Percentiles rank a stretch among this genome's conserved stretches.
Conservation (phyloP, 2,329 filamentous ascomycete genomes). For the Colletotrichum lini region DNA sequence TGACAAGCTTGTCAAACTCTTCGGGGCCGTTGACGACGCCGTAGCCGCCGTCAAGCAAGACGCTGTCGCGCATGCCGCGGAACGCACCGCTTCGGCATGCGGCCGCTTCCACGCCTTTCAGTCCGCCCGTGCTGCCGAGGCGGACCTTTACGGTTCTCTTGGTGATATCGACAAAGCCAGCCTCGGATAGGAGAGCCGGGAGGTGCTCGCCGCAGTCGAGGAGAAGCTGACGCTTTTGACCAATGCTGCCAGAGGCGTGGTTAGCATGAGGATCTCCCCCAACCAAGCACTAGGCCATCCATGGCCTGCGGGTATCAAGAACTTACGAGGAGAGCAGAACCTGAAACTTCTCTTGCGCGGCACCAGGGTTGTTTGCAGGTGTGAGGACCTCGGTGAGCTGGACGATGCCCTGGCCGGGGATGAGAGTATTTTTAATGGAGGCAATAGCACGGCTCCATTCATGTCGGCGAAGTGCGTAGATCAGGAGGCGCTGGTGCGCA, state of each 20-base stretch:
- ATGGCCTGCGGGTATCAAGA: too few species aligned
- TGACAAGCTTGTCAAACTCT: conserved; percentile 1
- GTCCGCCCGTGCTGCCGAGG: not conserved
- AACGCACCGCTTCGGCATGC: conserved; percentile 5
- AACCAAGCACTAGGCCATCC: not conserved
- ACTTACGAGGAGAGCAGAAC: conserved; percentile 11
- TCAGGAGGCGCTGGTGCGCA: conserved; percentile 3
- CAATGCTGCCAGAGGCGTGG: not conserved
- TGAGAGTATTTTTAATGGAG: not conserved
- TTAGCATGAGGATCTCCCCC: not conserved
- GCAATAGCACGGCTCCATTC: conserved; percentile 1
- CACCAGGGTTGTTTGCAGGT: not conserved
- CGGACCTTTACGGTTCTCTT: not conserved
- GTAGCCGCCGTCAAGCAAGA: not conserved
- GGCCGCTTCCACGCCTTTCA: not conserved
- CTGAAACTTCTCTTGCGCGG: conserved; percentile 1
- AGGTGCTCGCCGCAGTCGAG: conserved; percentile 7
- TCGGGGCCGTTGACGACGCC: not conserved
- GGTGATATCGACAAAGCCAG: not conserved
- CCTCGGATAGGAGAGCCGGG: not conserved
- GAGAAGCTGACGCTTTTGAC: conserved; percentile 5
- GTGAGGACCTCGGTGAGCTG: conserved; percentile 12
- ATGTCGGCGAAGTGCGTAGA: conserved; percentile 3
- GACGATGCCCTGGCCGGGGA: conserved; percentile 5
- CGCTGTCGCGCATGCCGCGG: conserved; percentile 13